These are phyloP conservation scores for Hypoxylon sp. DNA, from an alignment of 2,329 filamentous ascomycete genomes.

Conservation along the genomic window DNA sequence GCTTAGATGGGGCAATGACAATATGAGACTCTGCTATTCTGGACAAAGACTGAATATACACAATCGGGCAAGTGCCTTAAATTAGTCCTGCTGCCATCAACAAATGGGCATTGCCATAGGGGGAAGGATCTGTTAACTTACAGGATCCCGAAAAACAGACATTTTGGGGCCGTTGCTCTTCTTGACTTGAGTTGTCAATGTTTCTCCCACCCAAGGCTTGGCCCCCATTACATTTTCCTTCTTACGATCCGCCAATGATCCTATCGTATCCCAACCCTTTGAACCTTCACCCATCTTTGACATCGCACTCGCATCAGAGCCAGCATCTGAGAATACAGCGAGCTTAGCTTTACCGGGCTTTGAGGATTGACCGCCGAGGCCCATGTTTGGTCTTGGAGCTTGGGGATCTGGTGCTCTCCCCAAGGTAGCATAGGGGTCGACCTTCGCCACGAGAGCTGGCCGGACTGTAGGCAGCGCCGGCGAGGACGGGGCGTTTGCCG, in stretches of 20 bases:
- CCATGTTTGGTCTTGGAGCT: slow-evolving; percentile 67
- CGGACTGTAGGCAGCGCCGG: slow-evolving; percentile 88
- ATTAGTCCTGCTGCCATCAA: slow-evolving; percentile 99
- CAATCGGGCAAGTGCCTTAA: slow-evolving; percentile 60
- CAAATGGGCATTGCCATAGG: slow-evolving; percentile 69
- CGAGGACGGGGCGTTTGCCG: slow-evolving; percentile 79
- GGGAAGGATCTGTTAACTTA: slow-evolving; percentile 70
- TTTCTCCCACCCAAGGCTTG: slow-evolving; percentile 93
- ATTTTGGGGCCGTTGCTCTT: slow-evolving; percentile 84
- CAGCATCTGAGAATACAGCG: slow-evolving; percentile 88
- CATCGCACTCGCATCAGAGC: slow-evolving; percentile 71
- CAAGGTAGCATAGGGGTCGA: slow-evolving; percentile 81
- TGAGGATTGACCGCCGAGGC: slow-evolving; percentile 64
- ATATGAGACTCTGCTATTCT: slow-evolving; percentile 74
- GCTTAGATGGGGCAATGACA: slow-evolving; percentile 77
- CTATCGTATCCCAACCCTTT: slow-evolving; percentile 93
- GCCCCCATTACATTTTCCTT: slow-evolving; percentile 93
- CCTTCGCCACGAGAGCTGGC: slow-evolving; percentile 86
- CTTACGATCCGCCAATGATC: slow-evolving; percentile 86
- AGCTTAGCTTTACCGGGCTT: slow-evolving; percentile 85
- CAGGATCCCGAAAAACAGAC: slow-evolving; percentile 94
- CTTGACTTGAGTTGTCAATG: slow-evolving; percentile 87
- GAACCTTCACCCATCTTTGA: slow-evolving; percentile 67
- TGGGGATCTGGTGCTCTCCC: slow-evolving; percentile 74
- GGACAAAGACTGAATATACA: slow-evolving; percentile 69